Percentiles rank a stretch among this genome's conserved stretches.
phyloP scores from a whole-genome alignment of 192 early-diverging fungal species.

The Thoreauomyces humboldtii region DNA sequence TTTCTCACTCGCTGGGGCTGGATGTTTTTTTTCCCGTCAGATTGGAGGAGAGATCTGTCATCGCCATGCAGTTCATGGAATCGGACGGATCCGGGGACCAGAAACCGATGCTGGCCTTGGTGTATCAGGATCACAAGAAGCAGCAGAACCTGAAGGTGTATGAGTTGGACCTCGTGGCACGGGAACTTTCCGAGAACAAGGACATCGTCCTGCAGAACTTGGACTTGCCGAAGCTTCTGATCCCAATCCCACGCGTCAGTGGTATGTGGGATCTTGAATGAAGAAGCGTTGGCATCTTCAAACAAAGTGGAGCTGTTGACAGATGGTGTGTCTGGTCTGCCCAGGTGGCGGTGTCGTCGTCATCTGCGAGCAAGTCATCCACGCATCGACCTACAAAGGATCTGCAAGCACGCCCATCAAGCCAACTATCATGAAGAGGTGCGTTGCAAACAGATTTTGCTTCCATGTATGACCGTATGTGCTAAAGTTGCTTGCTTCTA shows the following conservation, averaged over 20 bases:
- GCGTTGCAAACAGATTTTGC: slow-evolving; percentile 12
- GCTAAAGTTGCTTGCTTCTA: neutral
- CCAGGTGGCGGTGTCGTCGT: slow-evolving; percentile 52
- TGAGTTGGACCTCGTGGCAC: slow-evolving; percentile 44
- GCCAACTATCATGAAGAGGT: slow-evolving; percentile 52
- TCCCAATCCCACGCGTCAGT: slow-evolving; percentile 49
- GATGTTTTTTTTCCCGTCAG: no score
- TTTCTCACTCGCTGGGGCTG: no score
- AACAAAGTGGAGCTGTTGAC: neutral
- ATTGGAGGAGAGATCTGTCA: slow-evolving; percentile 55
- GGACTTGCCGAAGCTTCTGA: slow-evolving; percentile 49
- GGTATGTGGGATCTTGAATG: slow-evolving; percentile 18
- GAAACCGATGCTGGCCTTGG: slow-evolving; percentile 42
- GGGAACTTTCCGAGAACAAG: slow-evolving; percentile 35
- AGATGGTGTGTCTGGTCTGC: neutral
- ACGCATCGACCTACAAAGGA: slow-evolving; percentile 33
- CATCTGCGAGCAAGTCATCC: slow-evolving; percentile 55
- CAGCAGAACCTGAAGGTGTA: slow-evolving; percentile 57
- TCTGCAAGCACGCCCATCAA: slow-evolving; percentile 30
- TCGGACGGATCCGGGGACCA: neutral
- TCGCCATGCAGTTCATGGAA: slow-evolving; percentile 50
- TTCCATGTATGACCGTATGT: no score
- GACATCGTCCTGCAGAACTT: slow-evolving; percentile 34
- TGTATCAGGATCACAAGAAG: slow-evolving; percentile 58
- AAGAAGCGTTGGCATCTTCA: neutral